Conservation (phyloP, 106 monocot species). For the Allium sativum region DNA sequence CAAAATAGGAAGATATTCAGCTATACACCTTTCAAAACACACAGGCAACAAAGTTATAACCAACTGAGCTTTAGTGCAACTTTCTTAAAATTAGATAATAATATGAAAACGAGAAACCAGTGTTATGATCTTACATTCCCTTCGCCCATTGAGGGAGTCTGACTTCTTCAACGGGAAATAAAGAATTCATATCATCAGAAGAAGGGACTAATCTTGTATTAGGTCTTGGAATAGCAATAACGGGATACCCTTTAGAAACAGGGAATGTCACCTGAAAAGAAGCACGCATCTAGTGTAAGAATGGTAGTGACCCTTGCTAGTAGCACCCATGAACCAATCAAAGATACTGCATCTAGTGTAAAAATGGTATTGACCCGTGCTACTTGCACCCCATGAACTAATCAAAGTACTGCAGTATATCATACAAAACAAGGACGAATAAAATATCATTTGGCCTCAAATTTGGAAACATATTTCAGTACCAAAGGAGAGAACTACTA, state of each 20-base stretch:
- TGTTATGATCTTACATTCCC: conserved; percentile 58
- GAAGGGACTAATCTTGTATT: conserved; percentile 54
- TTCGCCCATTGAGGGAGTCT: conserved; percentile 85
- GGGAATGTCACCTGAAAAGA: conserved; percentile 68
- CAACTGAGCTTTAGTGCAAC: neutral
- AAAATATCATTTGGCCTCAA: no score
- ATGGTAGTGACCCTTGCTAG: neutral
- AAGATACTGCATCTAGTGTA: neutral
- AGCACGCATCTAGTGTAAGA: neutral
- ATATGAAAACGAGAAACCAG: neutral
- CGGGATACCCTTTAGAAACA: conserved; percentile 41
- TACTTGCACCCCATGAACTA: no score
- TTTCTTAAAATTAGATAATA: neutral
- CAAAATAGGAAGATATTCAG: conserved; percentile 69
- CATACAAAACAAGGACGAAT: no score
- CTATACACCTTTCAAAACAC: conserved; percentile 62
- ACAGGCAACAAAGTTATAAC: conserved; percentile 8
- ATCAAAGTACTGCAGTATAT: no score
- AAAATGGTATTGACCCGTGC: no score
- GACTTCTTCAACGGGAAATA: conserved; percentile 72
- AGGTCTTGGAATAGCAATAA: conserved; percentile 38
- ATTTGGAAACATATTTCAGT: no score
- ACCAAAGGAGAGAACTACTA: no score
- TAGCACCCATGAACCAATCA: conserved; percentile 7
- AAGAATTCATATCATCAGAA: conserved; percentile 33